phyloP scores from a whole-genome alignment of 345 rosid species.

The Erodium maritimum region DNA sequence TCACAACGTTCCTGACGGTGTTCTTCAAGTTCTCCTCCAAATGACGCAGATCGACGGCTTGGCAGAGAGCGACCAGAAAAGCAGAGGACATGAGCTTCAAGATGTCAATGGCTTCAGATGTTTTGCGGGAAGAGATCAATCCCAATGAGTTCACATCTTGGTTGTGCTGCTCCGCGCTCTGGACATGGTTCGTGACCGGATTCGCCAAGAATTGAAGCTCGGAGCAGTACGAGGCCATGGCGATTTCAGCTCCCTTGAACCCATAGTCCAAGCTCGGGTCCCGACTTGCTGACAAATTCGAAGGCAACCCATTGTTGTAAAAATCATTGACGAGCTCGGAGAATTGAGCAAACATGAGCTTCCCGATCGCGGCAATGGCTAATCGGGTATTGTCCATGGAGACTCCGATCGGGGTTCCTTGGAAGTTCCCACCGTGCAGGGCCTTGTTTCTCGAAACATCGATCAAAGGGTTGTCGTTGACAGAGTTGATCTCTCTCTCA shows the following conservation, averaged over 20 bases:
- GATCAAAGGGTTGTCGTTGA: too few relatives aligned
- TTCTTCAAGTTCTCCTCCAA: slow-evolving; percentile 45
- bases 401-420: slow-evolving; percentile 49
- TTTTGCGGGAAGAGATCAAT: slow-evolving; percentile 47
- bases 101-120: slow-evolving; percentile 42
- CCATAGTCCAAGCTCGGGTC: slow-evolving; percentile 73
- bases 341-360: too few relatives aligned
- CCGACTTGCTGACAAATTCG: slow-evolving; percentile 52
- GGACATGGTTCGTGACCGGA: slow-evolving; percentile 48
- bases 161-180: slow-evolving; percentile 47
- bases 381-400: slow-evolving; percentile 43
- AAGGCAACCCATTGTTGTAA: slow-evolving; percentile 70
- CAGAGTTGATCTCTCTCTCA: slow-evolving; percentile 45
- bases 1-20: slow-evolving; percentile 31
- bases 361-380: slow-evolving; percentile 37
- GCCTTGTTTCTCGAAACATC: slow-evolving; percentile 65
- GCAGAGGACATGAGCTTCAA: slow-evolving; percentile 48
- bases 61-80: slow-evolving; percentile 45
- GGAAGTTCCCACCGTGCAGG: slow-evolving; percentile 59
- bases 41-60: slow-evolving; percentile 54
- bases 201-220: slow-evolving; percentile 45
- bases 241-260: slow-evolving; percentile 67
- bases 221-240: slow-evolving; percentile 56
- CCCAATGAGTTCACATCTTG: slow-evolving; percentile 53
- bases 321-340: slow-evolving; percentile 65